Evolutionary conservation across 1,284 basidiomycete species (phyloP).

Genomic region (Puccinia triticina): DNA sequence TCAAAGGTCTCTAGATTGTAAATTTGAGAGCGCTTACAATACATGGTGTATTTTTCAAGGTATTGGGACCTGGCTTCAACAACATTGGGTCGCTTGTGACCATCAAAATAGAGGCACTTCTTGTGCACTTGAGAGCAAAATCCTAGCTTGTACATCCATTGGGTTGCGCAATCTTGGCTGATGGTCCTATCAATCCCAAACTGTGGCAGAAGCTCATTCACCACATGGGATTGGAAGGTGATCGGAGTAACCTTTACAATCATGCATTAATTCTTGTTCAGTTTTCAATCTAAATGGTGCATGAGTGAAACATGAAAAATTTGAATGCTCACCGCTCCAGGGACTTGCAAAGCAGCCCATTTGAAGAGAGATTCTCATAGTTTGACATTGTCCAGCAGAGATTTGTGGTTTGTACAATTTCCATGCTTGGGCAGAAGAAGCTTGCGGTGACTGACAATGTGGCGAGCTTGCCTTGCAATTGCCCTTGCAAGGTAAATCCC

Average conservation of each 20-base stretch:
- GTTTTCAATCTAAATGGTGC: not conserved
- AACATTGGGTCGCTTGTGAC: slow-evolving; percentile 24
- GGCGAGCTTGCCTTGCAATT: slow-evolving; percentile 22
- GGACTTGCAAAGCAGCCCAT: slow-evolving; percentile 24
- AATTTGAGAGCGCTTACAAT: not conserved
- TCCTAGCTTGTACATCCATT: slow-evolving; percentile 40
- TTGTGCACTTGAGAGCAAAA: slow-evolving; percentile 11
- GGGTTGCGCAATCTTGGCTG: not conserved
- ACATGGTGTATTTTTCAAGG: slow-evolving; percentile 12
- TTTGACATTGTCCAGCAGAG: slow-evolving; percentile 18
- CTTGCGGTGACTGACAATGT: slow-evolving; percentile 4
- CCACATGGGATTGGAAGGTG: not conserved
- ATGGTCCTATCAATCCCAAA: slow-evolving; percentile 5
- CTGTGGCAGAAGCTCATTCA: slow-evolving; percentile 16
- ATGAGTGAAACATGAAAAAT: not conserved
- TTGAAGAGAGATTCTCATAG: not conserved
- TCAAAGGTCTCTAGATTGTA: slow-evolving; percentile 1
- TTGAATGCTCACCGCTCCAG: slow-evolving; percentile 16
- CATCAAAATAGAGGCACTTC: slow-evolving; percentile 42
- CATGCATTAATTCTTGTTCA: not conserved
- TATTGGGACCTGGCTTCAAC: not conserved
- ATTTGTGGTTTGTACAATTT: slow-evolving; percentile 21
- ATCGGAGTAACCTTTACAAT: slow-evolving; percentile 19
- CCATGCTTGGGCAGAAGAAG: not conserved
- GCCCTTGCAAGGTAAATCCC: slow-evolving; percentile 2